Evolutionary conservation across 345 rosid species (phyloP).

Genomic region (Schrenkiella parvula): DNA sequence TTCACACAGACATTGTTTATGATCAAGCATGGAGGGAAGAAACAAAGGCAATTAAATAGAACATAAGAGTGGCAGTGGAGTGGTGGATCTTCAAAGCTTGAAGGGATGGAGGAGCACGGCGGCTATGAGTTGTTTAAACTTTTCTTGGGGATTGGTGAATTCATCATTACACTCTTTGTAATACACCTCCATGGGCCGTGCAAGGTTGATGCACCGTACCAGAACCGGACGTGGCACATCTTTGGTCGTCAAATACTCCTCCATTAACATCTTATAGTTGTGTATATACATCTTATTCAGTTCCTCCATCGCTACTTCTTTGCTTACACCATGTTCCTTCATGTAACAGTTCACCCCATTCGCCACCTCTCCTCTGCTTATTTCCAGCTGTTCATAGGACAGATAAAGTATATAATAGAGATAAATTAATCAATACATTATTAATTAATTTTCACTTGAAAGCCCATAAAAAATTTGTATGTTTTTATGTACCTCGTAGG

Average conservation of each 20-base stretch:
- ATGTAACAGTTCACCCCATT: constrained; percentile 11
- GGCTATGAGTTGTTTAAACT: neutral
- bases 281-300: no score
- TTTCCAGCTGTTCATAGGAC: neutral
- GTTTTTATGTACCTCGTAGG: neutral
- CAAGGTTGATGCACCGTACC: neutral
- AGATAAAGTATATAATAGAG: no score
- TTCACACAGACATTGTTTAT: no score
- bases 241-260: neutral
- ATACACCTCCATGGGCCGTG: neutral
- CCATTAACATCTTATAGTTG: no score
- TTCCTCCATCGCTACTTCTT: neutral
- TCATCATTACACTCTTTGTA: constrained; percentile 1
- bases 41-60: no score
- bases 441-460: no score
- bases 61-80: no score
- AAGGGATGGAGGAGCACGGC: neutral
- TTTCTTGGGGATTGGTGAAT: neutral
- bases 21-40: no score
- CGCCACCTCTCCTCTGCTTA: constrained; percentile 12
- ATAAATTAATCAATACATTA: no score
- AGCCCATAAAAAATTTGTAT: no score
- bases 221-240: constrained; percentile 1
- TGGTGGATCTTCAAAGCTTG: no score
- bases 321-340: constrained; percentile 5